Conservation (phyloP, 108 stramenopile species). For the Skeletonema grethae region DNA sequence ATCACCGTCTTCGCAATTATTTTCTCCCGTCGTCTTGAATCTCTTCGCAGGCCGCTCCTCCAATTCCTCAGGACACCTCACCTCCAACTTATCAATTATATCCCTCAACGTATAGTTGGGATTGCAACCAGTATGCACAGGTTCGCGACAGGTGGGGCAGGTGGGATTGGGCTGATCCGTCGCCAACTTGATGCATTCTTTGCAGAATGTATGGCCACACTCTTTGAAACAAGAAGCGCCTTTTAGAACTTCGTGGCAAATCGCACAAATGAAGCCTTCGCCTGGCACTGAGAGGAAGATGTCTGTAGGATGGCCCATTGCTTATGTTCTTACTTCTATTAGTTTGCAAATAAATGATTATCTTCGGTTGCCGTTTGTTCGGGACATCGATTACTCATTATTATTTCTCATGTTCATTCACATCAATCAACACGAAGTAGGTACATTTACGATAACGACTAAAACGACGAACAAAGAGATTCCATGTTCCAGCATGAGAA, state of each 20-base stretch:
- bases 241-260: constrained; percentile 19
- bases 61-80: constrained; percentile 1
- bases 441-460: too few species aligned
- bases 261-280: constrained; percentile 7
- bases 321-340: neutral
- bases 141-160: constrained; percentile 16
- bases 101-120: constrained; percentile 9
- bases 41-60: neutral
- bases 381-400: too few species aligned
- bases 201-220: constrained; percentile 25
- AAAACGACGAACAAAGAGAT: too few species aligned
- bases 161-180: neutral
- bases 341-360: too few species aligned
- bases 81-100: constrained; percentile 1
- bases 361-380: too few species aligned
- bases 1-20: neutral
- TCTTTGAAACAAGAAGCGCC: constrained; percentile 15
- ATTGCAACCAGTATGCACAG: constrained; percentile 15
- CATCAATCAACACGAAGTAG: too few species aligned
- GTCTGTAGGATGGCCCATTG: constrained; percentile 16
- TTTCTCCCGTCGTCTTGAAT: neutral
- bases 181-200: constrained; percentile 12
- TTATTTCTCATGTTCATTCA: too few species aligned
- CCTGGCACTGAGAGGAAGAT: constrained; percentile 10
- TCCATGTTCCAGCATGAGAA: too few species aligned